phyloP scores from a whole-genome alignment of 306 rosid genomes.

The Rubus parviflorus region DNA sequence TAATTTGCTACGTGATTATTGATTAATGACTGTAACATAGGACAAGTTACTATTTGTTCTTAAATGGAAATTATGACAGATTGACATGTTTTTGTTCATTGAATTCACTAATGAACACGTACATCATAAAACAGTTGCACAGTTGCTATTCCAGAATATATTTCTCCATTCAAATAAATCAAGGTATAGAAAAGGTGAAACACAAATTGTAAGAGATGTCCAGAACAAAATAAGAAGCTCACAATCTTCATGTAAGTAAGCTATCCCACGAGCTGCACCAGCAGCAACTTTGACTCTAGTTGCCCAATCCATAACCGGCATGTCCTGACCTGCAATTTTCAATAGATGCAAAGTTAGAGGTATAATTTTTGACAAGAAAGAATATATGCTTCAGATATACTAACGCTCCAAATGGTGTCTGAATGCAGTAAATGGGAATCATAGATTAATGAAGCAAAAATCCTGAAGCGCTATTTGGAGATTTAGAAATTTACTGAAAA shows the following conservation, averaged over 20 bases:
- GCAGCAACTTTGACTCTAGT: conserved; percentile 86
- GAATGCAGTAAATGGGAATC: neutral
- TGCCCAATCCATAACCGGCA: conserved; percentile 74
- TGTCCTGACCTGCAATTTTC: conserved; percentile 46
- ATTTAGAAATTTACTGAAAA: conserved; percentile 9
- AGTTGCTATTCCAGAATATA: neutral
- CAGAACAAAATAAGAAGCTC: conserved; percentile 34
- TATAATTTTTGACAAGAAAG: conserved; percentile 4
- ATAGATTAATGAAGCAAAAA: conserved; percentile 11
- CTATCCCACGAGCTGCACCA: conserved; percentile 96
- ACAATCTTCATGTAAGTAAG: conserved; percentile 97
- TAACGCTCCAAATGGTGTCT: neutral
- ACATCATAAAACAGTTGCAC: neutral
- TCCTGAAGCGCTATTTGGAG: neutral
- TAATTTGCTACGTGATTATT: neutral
- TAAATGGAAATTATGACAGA: neutral
- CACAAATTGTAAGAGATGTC: neutral
- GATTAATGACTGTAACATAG: conserved; percentile 2
- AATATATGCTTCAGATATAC: neutral
- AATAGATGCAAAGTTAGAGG: conserved; percentile 25
- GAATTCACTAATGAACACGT: conserved; percentile 9
- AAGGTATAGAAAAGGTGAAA: neutral
- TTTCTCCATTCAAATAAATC: neutral
- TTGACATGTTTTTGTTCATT: neutral
- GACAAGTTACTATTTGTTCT: neutral